Conservation (phyloP, 495 filamentous ascomycete species). For the Chaetomium tenue region DNA sequence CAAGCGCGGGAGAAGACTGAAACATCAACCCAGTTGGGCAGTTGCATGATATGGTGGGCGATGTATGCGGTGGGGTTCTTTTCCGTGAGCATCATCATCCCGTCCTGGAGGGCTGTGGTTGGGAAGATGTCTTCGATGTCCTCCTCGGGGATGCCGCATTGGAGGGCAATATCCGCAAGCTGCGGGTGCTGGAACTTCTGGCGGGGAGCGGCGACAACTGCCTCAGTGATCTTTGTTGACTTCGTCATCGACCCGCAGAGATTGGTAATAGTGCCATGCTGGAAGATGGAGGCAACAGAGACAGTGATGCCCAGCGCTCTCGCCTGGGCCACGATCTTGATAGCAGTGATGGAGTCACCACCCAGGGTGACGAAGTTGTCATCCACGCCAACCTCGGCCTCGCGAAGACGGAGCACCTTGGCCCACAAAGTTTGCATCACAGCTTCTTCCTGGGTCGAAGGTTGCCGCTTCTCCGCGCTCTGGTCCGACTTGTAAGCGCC, state of each 20-base stretch:
- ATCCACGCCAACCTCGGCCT: conserved; percentile 43
- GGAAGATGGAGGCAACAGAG: conserved; percentile 54
- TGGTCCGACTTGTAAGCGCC: conserved; percentile 15
- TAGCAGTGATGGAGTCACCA: conserved; percentile 66
- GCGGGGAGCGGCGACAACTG: background rate
- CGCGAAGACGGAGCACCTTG: conserved; percentile 25
- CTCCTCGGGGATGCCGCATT: conserved; percentile 6
- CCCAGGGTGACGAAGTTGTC: conserved; percentile 62
- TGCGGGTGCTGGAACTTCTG: conserved; percentile 8
- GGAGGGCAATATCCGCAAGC: conserved; percentile 11
- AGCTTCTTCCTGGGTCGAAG: conserved; percentile 25
- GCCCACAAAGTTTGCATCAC: conserved; percentile 31
- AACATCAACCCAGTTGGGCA: conserved; percentile 44
- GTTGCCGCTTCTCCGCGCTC: background rate
- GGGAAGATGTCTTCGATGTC: conserved; percentile 58
- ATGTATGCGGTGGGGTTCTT: conserved; percentile 45
- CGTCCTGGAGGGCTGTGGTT: conserved; percentile 56
- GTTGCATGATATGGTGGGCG: conserved; percentile 41
- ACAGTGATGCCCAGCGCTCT: conserved; percentile 49
- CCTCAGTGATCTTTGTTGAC: background rate
- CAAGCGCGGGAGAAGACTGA: background rate
- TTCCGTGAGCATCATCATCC: conserved; percentile 47
- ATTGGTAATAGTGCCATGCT: conserved; percentile 21
- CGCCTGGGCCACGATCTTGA: conserved; percentile 59
- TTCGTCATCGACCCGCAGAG: conserved; percentile 1